Base-by-base conservation (phyloP, 2,329 filamentous ascomycete species). In the Xylariaceae sp. region DNA sequence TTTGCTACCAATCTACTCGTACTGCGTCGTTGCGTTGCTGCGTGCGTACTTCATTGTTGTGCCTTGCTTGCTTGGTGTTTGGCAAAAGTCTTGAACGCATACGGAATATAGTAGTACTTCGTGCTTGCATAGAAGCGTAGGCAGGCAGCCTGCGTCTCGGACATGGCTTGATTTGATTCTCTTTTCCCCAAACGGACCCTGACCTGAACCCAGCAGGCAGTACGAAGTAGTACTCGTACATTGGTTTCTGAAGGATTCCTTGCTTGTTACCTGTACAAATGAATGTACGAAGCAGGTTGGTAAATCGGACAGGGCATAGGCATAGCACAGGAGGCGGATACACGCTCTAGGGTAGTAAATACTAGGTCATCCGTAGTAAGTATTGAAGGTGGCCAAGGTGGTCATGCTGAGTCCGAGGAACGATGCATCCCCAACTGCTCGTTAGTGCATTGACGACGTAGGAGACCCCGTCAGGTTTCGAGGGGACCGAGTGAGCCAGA, bases 101-200 rank as follows among this genome's bases (percentile, higher is more conserved):
- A 39, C 3, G 17, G 23, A 30, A 6, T 10, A 13, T 15, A 35
- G 9, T 41, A 37, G n/a, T 41, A 30, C 8, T 11, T 37, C 11
- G 48, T 50, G 10, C 13, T 3, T 5, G 18, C 30, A 35, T 30
- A 30, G 23, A 30, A 30, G 23, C 23, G 8, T 34, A 35, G 18
- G 10, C 30, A 55, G 55, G 57, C 55, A 47, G 50, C 17, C 52
- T 58, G 49, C 53, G 51, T 62, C 52, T 56, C 51, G 50, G 53
- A 49, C 17, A 60, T 48, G 48, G 41, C 53, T 3, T 30, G 23
- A 41, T 41, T 41, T 9, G 8, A 9, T 41, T 13, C 11, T 51
- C 55, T 8, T 30, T 52, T 48, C 18, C 54, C 44, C 51, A 50
- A 50, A 51, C 50, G 41, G 23, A 35, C 50, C 49, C 9, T 30